Base-by-base conservation (phyloP, 352 stramenopile genomes). In the Phytophthora rubi region DNA sequence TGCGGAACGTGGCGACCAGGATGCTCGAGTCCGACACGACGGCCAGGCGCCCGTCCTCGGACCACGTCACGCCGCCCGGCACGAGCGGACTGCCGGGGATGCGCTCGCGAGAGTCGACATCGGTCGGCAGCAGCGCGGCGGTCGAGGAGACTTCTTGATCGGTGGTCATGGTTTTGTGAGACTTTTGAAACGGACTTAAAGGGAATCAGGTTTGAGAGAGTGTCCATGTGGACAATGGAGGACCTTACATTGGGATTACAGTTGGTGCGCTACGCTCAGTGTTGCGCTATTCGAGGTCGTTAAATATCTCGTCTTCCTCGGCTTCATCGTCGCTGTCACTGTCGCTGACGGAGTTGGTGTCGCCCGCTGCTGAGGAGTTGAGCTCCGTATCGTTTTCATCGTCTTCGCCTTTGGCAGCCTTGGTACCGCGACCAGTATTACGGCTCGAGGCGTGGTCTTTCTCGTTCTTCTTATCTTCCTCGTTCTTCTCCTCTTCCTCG, bases 1-100 rank as follows among this genome's bases (percentile, higher is more conserved):
- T 93, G 59, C 82, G 70, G 68, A 93, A 95, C 18, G 85, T 94
- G 39, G 86, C 84, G 63, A 95, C 86, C 28, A 94, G 64, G n/a
- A 95, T 70, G 65, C 75, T 92, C 5, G 85, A 70, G 62, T 95
- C 86, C 10, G 84, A 88, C 30, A 94, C 86, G 8, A 92, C 80
- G 18, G 84, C 85, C 15, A 94, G 75, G 48, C 85, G 85, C 4
- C 86, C 82, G 59, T 94, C 86, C n/a, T 91, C 79, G 15, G 85
- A 87, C 86, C 86, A 95, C 30, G 75, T 39, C 16, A 92, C 83
- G 44, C 83, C 85, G 57, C 82, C 82, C 0, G 86, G 82, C 21
- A 92, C 71, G 15, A 95, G 73, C 15, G 88, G 86, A 69, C 81
- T 92, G 39, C 83, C 85, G 4, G 85, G 76, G 47, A 95, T 91